A percentile compares a stretch with the other conserved stretches of the same genome.
Evolutionary conservation across 2,329 filamentous ascomycete species (phyloP).

Genomic region (Fusarium sp.): DNA sequence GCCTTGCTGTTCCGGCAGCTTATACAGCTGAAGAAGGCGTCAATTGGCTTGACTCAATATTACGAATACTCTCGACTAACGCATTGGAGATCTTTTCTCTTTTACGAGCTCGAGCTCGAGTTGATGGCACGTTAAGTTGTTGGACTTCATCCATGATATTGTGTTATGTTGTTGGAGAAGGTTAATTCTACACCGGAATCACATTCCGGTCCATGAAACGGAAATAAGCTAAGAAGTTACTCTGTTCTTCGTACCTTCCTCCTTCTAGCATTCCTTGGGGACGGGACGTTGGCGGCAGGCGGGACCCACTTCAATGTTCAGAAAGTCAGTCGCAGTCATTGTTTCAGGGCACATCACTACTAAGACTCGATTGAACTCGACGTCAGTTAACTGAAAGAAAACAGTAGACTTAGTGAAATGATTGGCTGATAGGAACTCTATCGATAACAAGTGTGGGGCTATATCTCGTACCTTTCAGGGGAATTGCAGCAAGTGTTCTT

Average conservation of each 20-base stretch:
- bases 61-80: background rate
- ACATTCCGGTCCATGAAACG: background rate
- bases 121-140: background rate
- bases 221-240: constrained; percentile 1
- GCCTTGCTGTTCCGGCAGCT: constrained; percentile 36
- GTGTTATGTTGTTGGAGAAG: background rate
- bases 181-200: background rate
- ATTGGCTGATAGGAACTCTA: background rate
- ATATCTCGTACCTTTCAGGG: constrained; percentile 19
- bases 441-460: background rate
- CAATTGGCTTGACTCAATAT: background rate
- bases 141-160: constrained; percentile 1
- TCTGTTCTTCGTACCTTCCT: background rate
- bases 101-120: background rate
- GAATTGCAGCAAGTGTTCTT: constrained; percentile 14
- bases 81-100: constrained; percentile 28
- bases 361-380: background rate
- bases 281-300: background rate
- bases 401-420: background rate
- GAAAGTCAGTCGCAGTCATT: background rate
- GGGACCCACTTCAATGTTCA: background rate
- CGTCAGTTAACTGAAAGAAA: background rate
- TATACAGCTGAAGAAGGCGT: constrained; percentile 20
- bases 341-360: background rate
- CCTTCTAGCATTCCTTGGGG: background rate